Base-by-base conservation (phyloP, 2,329 filamentous ascomycete species). In the Erysiphe pulchra region DNA sequence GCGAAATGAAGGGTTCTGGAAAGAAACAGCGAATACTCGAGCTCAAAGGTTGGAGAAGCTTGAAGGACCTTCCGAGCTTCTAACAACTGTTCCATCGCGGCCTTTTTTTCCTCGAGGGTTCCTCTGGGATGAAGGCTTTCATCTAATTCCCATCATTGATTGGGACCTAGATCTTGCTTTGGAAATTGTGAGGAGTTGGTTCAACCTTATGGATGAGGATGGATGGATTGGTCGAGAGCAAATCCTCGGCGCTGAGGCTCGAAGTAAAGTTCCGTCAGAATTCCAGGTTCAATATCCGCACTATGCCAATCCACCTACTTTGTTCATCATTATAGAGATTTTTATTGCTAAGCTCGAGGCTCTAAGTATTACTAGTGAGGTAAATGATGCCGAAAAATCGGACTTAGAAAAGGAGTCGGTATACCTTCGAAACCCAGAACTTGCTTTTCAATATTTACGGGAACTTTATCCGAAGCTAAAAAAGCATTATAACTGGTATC, bases 211-310 rank as follows among this genome's bases (percentile, higher is more conserved):
- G 73, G 90, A 98, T 52, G 80, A 90, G 14, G 85, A 95, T 59
- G 90, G 90, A 46, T 98, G 90, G 90, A 95, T 98, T 57, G 83
- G 78, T 2, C 79, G 90, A 45, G 90, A 98, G 64, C 86, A 94
- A 62, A 95, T 98, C 48, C 71, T 98, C 2, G 90, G 90, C 1
- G 63, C 71, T 2, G 90, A 98, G 63, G 90, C 90, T 42, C 77
- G 87, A 50, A 93, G 80, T 69, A 95, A 94, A 62, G 90, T 98
- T 1, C 90, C 90, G 0, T 61, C 69, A 4, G 86, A 95, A 61
- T 98, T 98, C 60, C 86, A 92, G 55, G 73, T 85, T 13, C 90
- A 95, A 58, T 95, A 95, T 58, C 87, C 90, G 20, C 86, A 95
- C 60, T 94, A 94, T 56, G 90, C 90, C 45, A 98, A 98, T 61